phyloP scores from a whole-genome alignment of 495 filamentous ascomycete species.

The Aspergillus baeticus region DNA sequence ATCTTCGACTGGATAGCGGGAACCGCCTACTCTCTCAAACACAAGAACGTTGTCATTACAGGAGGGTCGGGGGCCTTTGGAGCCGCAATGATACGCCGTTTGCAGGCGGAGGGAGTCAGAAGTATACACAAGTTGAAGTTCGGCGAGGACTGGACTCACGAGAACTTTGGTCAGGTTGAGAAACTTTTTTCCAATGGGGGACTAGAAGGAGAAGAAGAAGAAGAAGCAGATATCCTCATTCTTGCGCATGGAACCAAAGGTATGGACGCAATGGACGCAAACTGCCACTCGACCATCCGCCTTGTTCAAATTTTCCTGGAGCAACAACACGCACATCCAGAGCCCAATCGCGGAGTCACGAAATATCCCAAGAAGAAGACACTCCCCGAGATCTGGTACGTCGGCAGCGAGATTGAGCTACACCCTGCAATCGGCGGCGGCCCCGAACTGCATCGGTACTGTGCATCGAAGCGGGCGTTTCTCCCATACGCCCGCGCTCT shows the following conservation, averaged over 20 bases:
- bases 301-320: constrained; percentile 11
- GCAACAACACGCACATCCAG: background rate
- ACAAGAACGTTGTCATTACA: constrained; percentile 17
- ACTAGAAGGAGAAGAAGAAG: too few relatives aligned
- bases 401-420: constrained; percentile 17
- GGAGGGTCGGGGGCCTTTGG: constrained; percentile 17
- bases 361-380: background rate
- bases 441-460: constrained; percentile 5
- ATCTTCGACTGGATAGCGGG: constrained; percentile 24
- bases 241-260: constrained; percentile 12
- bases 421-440: constrained; percentile 5
- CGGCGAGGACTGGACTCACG: constrained; percentile 6
- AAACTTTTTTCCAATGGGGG: too few relatives aligned
- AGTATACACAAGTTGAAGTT: constrained; percentile 5
- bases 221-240: constrained; percentile 12
- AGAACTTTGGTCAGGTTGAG: background rate
- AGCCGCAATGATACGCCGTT: constrained; percentile 8
- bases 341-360: too few relatives aligned
- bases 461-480: constrained; percentile 11
- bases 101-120: constrained; percentile 11
- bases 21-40: constrained; percentile 19
- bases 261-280: constrained; percentile 6
- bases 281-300: constrained; percentile 13
- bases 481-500: constrained; percentile 18
- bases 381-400: constrained; percentile 21